Base-by-base conservation (phyloP, 2,329 filamentous ascomycete species). In the Talaromyces sp. region DNA sequence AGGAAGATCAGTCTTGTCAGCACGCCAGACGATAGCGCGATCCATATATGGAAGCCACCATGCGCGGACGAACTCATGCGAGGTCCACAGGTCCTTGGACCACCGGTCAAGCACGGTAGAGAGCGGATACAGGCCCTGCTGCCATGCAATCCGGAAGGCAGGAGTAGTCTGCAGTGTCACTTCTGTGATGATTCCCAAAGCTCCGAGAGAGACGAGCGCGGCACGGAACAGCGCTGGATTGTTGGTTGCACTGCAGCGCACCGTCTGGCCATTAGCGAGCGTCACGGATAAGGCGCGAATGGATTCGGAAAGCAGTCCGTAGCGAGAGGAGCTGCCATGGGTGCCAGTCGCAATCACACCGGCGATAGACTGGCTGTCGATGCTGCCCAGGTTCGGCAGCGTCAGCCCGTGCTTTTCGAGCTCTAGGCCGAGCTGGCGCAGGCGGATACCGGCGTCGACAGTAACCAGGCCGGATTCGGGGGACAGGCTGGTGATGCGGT, bases 21-120 rank as follows among this genome's bases (percentile, higher is more conserved):
- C 95, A 47, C 86, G 85, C 95, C 95, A 99, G 53, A 96, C 85
- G 55, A 98, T 90, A 0, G 91, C 92, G 53, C 91, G 86, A 61
- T 91, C 86, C 72, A 90, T 92, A 78, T 98, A 96, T 0, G 95
- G 95, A 72, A 96, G 88, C 95, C 95, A 99, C 94, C 95, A 99
- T 31, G 97, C 92, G 31, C 95, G 85, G 30, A 96, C 91, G 71
- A 94, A 99, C 75, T 98, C 92, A 64, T 88, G 86, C 64, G 87
- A 84, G 1, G 86, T 91, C 94, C 95, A 98, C 14, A 98, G 82
- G 36, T 84, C 83, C 6, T 79, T 82, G 18, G 87, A 77, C 92
- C 95, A 98, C 6, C 84, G 81, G 10, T 82, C 79, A 55, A 96
- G 81, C 65, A 96, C 84, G 53, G 85, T 82, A 52, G 80, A 73